Base-by-base conservation (phyloP, 768 basidiomycete species). In the Pleurotus citrinopileatus region DNA sequence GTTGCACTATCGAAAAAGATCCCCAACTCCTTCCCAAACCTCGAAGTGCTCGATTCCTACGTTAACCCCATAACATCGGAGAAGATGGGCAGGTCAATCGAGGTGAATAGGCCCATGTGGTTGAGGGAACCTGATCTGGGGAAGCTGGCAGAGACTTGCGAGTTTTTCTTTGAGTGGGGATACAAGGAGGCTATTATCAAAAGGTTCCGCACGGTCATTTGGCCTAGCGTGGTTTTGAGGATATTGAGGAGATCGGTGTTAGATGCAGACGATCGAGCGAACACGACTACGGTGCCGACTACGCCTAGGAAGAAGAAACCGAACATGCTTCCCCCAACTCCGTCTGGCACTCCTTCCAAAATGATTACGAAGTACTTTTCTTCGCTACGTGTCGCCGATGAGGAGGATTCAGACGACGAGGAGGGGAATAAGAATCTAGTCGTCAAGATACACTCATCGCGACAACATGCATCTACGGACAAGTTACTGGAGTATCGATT, bases 131-230 rank as follows among this genome's bases (percentile, higher is more conserved):
- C 88, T 0, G 82, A 87, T 59, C 70, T 91, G 1, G 79, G 78
- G 13, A 82, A 80, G 52, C 79, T 95, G 13, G 93, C 94, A 0
- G 80, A 73, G 8, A 75, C 86, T 2, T 95, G 93, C 71, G 94
- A 97, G 67, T 76, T 85, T 43, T 89, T 86, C 65, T 96, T 96
- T 57, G 94, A 95, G 64, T 97, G 94, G 94, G 94, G 94, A 0
- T 85, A 91, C 46, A 85, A 78, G 60, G 87, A 91, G 44, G 75
- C 83, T 2, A 91, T 96, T 53, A 78, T 90, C 59, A 91, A 91
- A 59, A 84, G 91, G 9, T 94, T 95, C 63, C 77, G 89, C 62
- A 89, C 84, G 0, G 80, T 92, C 3, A 77, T 94, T 15, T 97
- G 93, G 89, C 83, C 83, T 13, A 82, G 85, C 0, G 80, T 83